Percentiles rank a stretch among this genome's conserved stretches.
Evolutionary conservation across 805 yeast genomes (phyloP).

Genomic region (Grigorovia jiainica): DNA sequence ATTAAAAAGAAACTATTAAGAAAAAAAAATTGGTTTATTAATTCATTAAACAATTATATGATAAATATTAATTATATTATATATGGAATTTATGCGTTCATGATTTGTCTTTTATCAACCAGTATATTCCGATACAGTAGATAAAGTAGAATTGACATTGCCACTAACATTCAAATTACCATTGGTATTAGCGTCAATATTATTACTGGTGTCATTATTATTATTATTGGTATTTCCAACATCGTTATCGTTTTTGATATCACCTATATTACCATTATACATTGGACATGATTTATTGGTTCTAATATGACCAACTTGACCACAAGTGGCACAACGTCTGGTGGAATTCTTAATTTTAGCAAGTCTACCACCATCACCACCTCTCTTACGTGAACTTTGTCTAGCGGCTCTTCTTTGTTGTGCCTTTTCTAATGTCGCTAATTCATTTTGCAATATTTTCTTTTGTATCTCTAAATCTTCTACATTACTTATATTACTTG

Average conservation of each 20-base stretch:
- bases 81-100: too few relatives aligned
- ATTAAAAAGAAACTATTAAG: too few relatives aligned
- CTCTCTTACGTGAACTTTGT: slow-evolving; percentile 38
- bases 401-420: slow-evolving; percentile 57
- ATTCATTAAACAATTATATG: too few relatives aligned
- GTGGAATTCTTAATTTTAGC: slow-evolving; percentile 35
- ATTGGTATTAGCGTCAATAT: too few relatives aligned
- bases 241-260: too few relatives aligned
- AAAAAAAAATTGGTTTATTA: too few relatives aligned
- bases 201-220: not conserved
- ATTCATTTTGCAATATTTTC: slow-evolving; percentile 68
- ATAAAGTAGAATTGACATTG: too few relatives aligned
- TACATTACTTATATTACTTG: slow-evolving; percentile 45
- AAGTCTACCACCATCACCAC: slow-evolving; percentile 14
- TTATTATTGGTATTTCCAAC: not conserved
- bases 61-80: too few relatives aligned
- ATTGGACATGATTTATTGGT: slow-evolving; percentile 86
- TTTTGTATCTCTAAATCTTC: slow-evolving; percentile 72
- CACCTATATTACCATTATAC: slow-evolving; percentile 35
- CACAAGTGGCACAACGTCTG: slow-evolving; percentile 89
- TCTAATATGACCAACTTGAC: slow-evolving; percentile 88
- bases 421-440: slow-evolving; percentile 73
- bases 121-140: too few relatives aligned
- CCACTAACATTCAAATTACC: too few relatives aligned
- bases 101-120: too few relatives aligned